Conservation (phyloP, 1,139 yeast species). For the Keqinozyma sinolaborantium region DNA sequence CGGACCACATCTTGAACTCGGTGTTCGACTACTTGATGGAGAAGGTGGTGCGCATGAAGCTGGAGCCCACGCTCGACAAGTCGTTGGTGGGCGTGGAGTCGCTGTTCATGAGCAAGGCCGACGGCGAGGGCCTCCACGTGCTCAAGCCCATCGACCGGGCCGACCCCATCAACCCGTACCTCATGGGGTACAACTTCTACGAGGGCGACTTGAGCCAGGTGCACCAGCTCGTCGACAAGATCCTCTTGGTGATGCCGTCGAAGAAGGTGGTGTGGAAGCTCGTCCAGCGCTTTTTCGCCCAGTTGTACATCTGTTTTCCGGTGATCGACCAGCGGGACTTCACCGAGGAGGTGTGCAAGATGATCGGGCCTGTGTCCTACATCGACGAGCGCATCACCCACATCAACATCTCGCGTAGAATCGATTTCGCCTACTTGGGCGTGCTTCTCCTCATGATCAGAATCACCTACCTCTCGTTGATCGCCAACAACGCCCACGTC, state of each 20-base stretch:
- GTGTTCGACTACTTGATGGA: slow-evolving; percentile 3
- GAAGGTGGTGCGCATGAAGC: not conserved
- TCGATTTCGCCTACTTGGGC: slow-evolving; percentile 34
- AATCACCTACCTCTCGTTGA: slow-evolving; percentile 25
- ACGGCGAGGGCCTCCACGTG: slow-evolving; percentile 19
- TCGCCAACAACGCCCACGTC: slow-evolving; percentile 20
- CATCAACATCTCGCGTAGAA: slow-evolving; percentile 16
- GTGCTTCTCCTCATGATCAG: slow-evolving; percentile 23
- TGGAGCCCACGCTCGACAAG: not conserved
- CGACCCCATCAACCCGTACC: slow-evolving; percentile 6
- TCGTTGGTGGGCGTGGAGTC: not conserved
- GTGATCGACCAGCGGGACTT: slow-evolving; percentile 40
- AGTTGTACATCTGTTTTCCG: slow-evolving; percentile 45
- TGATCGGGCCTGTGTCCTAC: slow-evolving; percentile 21
- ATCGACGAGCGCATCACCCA: slow-evolving; percentile 12
- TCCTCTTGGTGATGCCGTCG: slow-evolving; percentile 40
- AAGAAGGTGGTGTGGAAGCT: slow-evolving; percentile 43
- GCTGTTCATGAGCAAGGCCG: slow-evolving; percentile 3
- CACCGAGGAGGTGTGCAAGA: slow-evolving; percentile 13
- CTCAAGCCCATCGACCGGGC: slow-evolving; percentile 16
- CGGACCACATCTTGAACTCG: slow-evolving; percentile 15
- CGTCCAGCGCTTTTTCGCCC: slow-evolving; percentile 40
- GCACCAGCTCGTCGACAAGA: slow-evolving; percentile 24
- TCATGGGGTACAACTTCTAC: slow-evolving; percentile 10
- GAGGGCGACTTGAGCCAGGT: slow-evolving; percentile 28